Evolutionary conservation across 1,139 yeast species (phyloP), one percentile per base, ranked within the genome.

Genomic region (Kodamaea plutei): DNA sequence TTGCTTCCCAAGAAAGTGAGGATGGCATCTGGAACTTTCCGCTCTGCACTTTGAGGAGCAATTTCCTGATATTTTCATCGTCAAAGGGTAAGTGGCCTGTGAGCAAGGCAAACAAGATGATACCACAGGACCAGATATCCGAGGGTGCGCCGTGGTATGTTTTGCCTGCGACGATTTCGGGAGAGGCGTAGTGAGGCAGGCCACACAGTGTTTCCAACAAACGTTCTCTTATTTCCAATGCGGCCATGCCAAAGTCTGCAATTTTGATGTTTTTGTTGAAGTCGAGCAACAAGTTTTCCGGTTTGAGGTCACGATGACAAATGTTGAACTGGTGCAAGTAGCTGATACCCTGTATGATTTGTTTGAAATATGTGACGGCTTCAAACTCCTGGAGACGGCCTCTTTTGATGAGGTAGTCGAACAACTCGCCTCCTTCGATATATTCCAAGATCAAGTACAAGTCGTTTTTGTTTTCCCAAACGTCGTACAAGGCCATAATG

Each of bases 181-280:
- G 98, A 9, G 96, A 85, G 2, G 98, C 98, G 59, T 91, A 91
- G 58, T 93, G 98, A 14, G 98, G 98, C 14, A 96, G 87, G 1
- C 99, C 99, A 61, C 99, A 91, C 19, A 94, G 82, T 1, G 98
- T 91, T 55, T 91, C 96, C 35, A 93, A 68, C 51, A 91, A 63
- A 47, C 84, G 76, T 46, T 83, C 94, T 35, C 77, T 75, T 23
- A 94, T 81, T 56, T 91, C 98, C 29, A 91, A 65, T 2, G 98
- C 98, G n/a, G 99, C 98, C 98, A 91, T 93, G 23, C 99, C 99
- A 56, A 91, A 91, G 61, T 91, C 99, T 10, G 99, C 98, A 45
- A 91, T 89, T 56, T 91, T 91, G 57, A 91, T 88, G 55, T 85
- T 88, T 43, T 82, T 77, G 54, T 85, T 75, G 54, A 83, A 81